Percentiles rank a stretch among this genome's conserved stretches.
Conservation (phyloP, 2,329 filamentous ascomycete species). For the Diplocarpon rosae region DNA sequence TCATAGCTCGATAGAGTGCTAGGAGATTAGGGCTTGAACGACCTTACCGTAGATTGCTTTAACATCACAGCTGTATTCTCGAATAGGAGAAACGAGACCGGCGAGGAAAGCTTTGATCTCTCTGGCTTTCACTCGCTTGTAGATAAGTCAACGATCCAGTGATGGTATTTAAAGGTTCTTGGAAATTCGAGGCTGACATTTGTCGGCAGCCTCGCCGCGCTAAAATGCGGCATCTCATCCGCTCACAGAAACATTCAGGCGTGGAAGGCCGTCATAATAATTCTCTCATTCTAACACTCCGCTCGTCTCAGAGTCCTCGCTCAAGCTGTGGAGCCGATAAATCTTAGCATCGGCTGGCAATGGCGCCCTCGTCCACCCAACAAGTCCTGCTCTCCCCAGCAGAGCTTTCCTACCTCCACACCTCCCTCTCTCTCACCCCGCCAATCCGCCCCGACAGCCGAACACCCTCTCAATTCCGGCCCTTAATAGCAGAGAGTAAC, state of each 20-base stretch:
- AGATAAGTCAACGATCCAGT: too few species aligned
- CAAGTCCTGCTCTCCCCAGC: slow-evolving; percentile 79
- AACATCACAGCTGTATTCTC: too few species aligned
- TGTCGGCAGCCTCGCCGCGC: slow-evolving; percentile 7
- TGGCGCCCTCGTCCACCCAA: slow-evolving; percentile 47
- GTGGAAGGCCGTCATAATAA: background rate
- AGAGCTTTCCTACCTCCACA: slow-evolving; percentile 91
- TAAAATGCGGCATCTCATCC: slow-evolving; percentile 9
- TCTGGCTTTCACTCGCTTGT: too few species aligned
- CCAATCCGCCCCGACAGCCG: slow-evolving; percentile 87
- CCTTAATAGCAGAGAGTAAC: slow-evolving; percentile 78
- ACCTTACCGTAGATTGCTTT: too few species aligned
- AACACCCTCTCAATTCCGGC: slow-evolving; percentile 74
- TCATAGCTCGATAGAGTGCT: too few species aligned
- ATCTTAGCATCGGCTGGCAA: slow-evolving; percentile 3
- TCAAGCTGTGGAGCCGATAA: background rate
- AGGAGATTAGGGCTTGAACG: too few species aligned
- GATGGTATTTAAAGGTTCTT: too few species aligned
- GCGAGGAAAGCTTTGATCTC: too few species aligned
- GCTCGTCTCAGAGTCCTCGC: background rate
- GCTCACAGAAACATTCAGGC: slow-evolving; percentile 5
- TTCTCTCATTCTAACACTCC: background rate
- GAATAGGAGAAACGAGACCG: too few species aligned
- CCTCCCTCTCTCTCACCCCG: slow-evolving; percentile 67
- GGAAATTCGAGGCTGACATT: too few species aligned